Evolutionary conservation across 2,329 filamentous ascomycete genomes (phyloP).

Genomic region (Colletotrichum gloeosporioides): DNA sequence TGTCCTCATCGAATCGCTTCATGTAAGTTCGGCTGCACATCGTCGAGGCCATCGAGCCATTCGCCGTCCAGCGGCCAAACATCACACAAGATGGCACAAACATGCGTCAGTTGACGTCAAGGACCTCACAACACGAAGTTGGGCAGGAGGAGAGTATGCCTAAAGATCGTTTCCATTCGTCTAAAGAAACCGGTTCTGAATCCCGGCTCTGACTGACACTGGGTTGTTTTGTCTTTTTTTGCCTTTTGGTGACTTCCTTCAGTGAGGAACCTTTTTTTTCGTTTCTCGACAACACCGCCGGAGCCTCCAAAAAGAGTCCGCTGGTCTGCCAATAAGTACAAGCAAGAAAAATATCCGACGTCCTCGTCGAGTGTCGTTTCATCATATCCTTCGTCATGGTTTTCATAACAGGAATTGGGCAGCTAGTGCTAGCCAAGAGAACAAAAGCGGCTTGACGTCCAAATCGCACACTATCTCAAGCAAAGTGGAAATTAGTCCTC

Average conservation of each 20-base stretch:
- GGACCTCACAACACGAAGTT: background rate
- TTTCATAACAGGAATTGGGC: conserved; percentile 5
- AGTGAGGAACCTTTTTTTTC: background rate
- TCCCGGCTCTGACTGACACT: background rate
- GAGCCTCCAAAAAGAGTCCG: background rate
- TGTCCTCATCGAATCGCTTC: background rate
- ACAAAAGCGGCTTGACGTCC: background rate
- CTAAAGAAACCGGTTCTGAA: background rate
- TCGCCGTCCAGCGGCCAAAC: background rate
- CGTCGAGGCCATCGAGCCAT: background rate
- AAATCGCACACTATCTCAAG: conserved; percentile 10
- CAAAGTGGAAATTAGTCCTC: conserved; percentile 11
- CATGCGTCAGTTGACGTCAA: background rate
- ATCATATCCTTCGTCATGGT: conserved; percentile 20
- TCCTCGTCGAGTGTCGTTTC: conserved; percentile 15
- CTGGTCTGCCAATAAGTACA: background rate
- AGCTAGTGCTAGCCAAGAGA: background rate
- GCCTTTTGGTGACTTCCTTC: background rate
- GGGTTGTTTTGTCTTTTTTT: background rate
- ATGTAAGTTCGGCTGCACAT: background rate
- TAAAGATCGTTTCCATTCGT: conserved; percentile 7
- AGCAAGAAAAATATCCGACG: background rate
- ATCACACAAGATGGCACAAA: background rate
- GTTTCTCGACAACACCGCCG: background rate
- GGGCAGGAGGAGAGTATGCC: background rate